Conservation (phyloP, 192 early-diverging fungal species). For the Gigaspora rosea region DNA sequence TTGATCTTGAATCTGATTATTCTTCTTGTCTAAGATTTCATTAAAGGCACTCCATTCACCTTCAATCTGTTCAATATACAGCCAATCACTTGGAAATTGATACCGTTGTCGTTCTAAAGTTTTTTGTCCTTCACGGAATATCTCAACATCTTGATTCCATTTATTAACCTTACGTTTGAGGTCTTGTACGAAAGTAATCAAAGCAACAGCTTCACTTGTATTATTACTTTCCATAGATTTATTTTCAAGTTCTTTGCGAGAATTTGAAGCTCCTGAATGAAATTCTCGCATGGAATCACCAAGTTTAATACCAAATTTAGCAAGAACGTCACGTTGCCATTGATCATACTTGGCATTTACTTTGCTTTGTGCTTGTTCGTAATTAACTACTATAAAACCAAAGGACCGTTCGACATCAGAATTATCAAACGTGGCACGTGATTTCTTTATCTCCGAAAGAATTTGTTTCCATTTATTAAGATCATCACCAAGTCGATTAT, state of each 20-base stretch:
- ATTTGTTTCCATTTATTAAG: conserved; percentile 91
- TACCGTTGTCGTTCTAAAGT: conserved; percentile 91
- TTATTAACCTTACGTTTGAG: conserved; percentile 78
- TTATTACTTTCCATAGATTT: conserved; percentile 80
- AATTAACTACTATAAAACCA: conserved; percentile 86
- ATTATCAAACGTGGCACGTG: conserved; percentile 95
- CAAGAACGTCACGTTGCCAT: conserved; percentile 97
- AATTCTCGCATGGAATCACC: conserved; percentile 81
- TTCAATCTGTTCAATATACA: conserved; percentile 92
- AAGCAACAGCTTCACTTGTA: conserved; percentile 88
- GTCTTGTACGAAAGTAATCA: conserved; percentile 96
- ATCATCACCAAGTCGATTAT: conserved; percentile 82
- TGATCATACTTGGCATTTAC: conserved; percentile 96
- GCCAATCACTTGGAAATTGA: conserved; percentile 94
- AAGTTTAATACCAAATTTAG: conserved; percentile 84
- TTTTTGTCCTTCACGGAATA: conserved; percentile 90
- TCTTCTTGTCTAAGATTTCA: conserved; percentile 90
- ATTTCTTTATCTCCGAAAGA: conserved; percentile 91
- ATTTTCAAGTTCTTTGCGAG: conserved; percentile 85
- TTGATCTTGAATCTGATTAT: conserved; percentile 91
- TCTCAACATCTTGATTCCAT: conserved; percentile 83
- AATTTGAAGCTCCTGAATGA: conserved; percentile 70
- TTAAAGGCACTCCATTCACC: conserved; percentile 98
- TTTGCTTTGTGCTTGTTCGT: conserved; percentile 97
- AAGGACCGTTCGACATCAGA: conserved; percentile 87